A percentile compares a stretch with the other conserved stretches of the same genome.
phyloP scores from a whole-genome alignment of 345 rosid genomes.

The Camelina laxa region DNA sequence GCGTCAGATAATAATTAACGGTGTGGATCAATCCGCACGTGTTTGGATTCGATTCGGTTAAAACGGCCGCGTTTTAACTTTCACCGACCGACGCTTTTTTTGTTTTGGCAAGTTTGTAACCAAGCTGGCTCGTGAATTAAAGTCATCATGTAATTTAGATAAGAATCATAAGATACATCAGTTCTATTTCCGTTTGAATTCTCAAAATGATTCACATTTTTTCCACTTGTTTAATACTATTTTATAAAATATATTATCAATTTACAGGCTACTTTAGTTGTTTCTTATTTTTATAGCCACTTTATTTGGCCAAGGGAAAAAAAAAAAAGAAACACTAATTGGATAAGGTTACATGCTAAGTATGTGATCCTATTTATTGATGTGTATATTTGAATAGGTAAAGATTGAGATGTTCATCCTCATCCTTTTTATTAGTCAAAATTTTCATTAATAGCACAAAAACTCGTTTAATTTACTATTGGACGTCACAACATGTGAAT shows the following conservation, averaged over 20 bases:
- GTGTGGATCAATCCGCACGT: conserved; percentile 34
- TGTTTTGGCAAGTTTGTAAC: background rate
- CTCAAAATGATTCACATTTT: conserved; percentile 8
- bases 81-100: conserved; percentile 20
- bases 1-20: conserved; percentile 19
- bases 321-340: background rate
- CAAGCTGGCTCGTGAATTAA: conserved; percentile 16
- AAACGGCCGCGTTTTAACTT: conserved; percentile 32
- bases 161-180: background rate
- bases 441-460: background rate
- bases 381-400: conserved; percentile 36
- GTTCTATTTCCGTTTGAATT: conserved; percentile 21
- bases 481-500: conserved; percentile 33
- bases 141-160: conserved; percentile 12
- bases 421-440: background rate
- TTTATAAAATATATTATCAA: background rate
- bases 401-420: conserved; percentile 38
- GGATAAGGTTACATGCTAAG: conserved; percentile 43
- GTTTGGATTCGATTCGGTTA: background rate
- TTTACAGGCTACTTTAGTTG: conserved; percentile 32
- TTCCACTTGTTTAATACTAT: conserved; percentile 14
- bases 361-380: conserved; percentile 37
- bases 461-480: background rate
- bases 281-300: conserved; percentile 26
- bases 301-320: conserved; percentile 31